Conservation (phyloP, 257 asterid genomes). For the Parsonsia alboflavescens region DNA sequence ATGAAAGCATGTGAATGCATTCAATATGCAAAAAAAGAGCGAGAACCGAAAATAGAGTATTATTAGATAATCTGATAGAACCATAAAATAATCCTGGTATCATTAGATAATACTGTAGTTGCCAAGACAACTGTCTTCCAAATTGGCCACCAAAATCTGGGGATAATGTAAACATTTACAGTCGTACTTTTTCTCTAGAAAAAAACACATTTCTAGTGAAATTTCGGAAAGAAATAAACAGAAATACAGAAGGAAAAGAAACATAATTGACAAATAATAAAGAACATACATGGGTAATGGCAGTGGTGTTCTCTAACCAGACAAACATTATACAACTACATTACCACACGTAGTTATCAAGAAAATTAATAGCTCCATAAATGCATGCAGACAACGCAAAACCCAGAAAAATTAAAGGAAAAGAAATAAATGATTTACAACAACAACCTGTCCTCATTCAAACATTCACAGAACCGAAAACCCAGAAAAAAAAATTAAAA, state of each 20-base stretch:
- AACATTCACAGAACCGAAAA: not conserved
- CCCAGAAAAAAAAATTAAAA: not conserved
- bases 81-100: not conserved
- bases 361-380: not conserved
- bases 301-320: not conserved
- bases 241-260: not conserved
- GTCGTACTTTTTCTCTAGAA: not conserved
- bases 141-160: constrained; percentile 7
- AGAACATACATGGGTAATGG: not conserved
- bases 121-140: not conserved
- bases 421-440: not conserved
- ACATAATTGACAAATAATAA: not conserved
- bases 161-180: not conserved
- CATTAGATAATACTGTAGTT: not conserved
- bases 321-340: not conserved
- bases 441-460: not conserved
- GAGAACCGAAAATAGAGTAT: not conserved
- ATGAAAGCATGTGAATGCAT: not conserved
- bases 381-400: constrained; percentile 4
- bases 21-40: not conserved
- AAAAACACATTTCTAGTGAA: not conserved
- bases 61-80: not conserved
- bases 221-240: not conserved
- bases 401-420: not conserved
- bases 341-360: not conserved